Conservation (phyloP, 2,329 filamentous ascomycete species). For the Ophiostoma angusticollis region DNA sequence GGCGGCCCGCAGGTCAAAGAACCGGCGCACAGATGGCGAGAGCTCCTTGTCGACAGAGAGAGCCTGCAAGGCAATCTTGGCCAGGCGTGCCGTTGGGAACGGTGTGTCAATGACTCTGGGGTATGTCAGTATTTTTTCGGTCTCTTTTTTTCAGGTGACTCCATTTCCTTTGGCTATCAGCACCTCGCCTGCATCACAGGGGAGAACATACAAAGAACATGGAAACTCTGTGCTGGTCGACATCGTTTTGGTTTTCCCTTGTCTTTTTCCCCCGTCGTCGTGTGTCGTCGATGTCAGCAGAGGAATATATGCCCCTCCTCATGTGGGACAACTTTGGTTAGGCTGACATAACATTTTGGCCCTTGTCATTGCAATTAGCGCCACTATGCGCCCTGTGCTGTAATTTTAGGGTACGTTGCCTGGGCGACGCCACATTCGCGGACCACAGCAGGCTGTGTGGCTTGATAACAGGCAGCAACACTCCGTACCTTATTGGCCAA, state of each 20-base stretch:
- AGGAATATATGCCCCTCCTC: too few relatives aligned
- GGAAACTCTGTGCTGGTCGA: constrained; percentile 40
- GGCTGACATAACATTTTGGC: too few relatives aligned
- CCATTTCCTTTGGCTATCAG: not conserved
- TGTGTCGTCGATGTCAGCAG: constrained; percentile 5
- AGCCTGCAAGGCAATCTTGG: constrained; percentile 59
- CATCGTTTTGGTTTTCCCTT: constrained; percentile 11
- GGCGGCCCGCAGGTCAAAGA: constrained; percentile 39
- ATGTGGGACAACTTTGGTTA: too few relatives aligned
- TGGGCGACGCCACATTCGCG: constrained; percentile 9
- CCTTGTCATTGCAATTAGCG: constrained; percentile 2
- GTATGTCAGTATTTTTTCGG: not conserved
- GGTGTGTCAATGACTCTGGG: constrained; percentile 58
- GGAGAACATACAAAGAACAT: constrained; percentile 44
- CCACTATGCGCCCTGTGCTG: constrained; percentile 3
- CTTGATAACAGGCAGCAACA: constrained; percentile 1
- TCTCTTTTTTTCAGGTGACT: not conserved
- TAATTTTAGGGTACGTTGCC: constrained; percentile 11
- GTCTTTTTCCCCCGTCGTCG: too few relatives aligned
- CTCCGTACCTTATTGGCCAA: constrained; percentile 10
- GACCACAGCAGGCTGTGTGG: constrained; percentile 5
- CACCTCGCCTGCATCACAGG: not conserved
- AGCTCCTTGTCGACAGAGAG: constrained; percentile 81
- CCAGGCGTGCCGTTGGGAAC: constrained; percentile 68
- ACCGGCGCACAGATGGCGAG: constrained; percentile 66